These are phyloP conservation scores for Acacia concinna DNA, from an alignment of 331 rosid species.

Conservation along the genomic window DNA sequence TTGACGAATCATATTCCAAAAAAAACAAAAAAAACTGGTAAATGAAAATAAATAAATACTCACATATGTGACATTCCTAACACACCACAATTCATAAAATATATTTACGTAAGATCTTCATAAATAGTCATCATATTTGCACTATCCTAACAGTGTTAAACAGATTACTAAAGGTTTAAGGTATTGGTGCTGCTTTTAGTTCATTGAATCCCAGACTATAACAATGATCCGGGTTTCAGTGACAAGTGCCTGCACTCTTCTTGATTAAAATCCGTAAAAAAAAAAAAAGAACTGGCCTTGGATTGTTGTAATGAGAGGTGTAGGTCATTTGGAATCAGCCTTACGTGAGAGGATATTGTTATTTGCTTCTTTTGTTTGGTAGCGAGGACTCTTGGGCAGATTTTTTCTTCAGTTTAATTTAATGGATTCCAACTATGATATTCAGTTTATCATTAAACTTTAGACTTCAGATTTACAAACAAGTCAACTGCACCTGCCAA, in stretches of 20 bases:
- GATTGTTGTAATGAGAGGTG: not conserved
- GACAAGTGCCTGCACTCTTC: not conserved
- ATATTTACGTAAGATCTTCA: not conserved
- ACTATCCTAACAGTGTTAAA: not conserved
- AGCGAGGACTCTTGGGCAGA: not conserved
- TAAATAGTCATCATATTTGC: not conserved
- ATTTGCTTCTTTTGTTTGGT: not conserved
- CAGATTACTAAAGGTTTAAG: not conserved
- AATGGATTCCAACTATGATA: not conserved
- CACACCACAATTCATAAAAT: not conserved
- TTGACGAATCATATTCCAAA: not conserved
- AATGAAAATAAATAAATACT: not conserved
- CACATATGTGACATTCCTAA: not conserved
- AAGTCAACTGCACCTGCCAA: not conserved
- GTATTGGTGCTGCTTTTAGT: not conserved
- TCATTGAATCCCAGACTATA: not conserved
- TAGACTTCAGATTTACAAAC: not conserved
- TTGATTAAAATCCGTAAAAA: not conserved
- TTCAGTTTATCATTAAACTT: not conserved
- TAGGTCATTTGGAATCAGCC: not conserved
- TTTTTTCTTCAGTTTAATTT: not conserved
- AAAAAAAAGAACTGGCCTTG: not conserved
- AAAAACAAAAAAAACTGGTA: not conserved
- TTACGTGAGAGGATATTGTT: not conserved
- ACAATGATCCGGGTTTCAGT: not conserved